These are phyloP conservation scores for Basidioascus undulatus DNA, from an alignment of 768 basidiomycete genomes.

Conservation along the genomic window DNA sequence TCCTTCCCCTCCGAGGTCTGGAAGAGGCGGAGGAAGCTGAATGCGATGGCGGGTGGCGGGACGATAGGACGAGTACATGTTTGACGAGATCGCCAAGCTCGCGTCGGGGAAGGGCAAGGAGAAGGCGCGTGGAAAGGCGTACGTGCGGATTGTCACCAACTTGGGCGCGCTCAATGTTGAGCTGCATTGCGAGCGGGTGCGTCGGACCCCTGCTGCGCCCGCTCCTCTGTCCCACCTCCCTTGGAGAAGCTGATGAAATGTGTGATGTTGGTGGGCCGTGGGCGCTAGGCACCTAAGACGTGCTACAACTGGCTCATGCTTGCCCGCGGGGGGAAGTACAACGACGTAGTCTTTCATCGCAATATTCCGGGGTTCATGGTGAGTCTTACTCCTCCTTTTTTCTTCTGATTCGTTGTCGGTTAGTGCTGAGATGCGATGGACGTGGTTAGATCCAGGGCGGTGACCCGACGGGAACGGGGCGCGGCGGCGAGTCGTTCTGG, in stretches of 20 bases:
- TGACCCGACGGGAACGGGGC: slow-evolving; percentile 85
- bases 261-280: too few relatives aligned
- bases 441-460: slow-evolving; percentile 73
- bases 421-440: not conserved
- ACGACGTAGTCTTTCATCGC: slow-evolving; percentile 71
- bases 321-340: slow-evolving; percentile 70
- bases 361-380: slow-evolving; percentile 92
- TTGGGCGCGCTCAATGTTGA: slow-evolving; percentile 60
- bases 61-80: slow-evolving; percentile 83
- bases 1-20: not conserved
- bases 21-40: too few relatives aligned
- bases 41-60: not conserved
- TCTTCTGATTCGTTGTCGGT: not conserved
- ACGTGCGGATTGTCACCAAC: slow-evolving; percentile 84
- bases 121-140: slow-evolving; percentile 77
- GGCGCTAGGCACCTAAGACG: slow-evolving; percentile 87
- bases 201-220: not conserved
- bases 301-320: slow-evolving; percentile 97
- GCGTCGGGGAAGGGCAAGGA: slow-evolving; percentile 73
- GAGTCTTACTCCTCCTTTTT: slow-evolving; percentile 6
- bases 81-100: slow-evolving; percentile 64
- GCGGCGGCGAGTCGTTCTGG: slow-evolving; percentile 83
- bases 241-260: too few relatives aligned
- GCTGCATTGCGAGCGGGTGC: slow-evolving; percentile 21
- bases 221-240: not conserved